These are phyloP conservation scores for Tuber aestivum DNA, from an alignment of 495 filamentous ascomycete species.

Conservation along the genomic window DNA sequence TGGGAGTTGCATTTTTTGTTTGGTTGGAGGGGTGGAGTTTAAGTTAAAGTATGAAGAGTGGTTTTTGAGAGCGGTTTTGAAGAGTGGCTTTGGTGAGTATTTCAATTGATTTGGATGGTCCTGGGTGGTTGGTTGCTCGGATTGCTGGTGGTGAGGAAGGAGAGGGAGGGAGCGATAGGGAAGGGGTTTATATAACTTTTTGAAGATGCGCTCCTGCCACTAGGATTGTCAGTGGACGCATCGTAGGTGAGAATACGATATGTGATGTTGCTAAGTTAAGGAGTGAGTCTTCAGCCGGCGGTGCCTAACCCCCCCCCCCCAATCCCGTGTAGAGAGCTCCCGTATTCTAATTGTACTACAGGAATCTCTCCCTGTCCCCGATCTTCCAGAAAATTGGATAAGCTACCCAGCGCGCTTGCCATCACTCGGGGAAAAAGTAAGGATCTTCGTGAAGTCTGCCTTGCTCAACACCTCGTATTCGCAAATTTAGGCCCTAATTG, in stretches of 20 bases:
- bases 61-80: background rate
- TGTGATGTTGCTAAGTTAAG: background rate
- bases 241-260: background rate
- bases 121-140: background rate
- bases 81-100: background rate
- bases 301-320: background rate
- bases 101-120: background rate
- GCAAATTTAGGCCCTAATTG: background rate
- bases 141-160: background rate
- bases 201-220: background rate
- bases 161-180: background rate
- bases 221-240: background rate
- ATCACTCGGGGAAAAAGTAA: background rate
- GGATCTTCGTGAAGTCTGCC: background rate
- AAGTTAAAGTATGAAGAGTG: background rate
- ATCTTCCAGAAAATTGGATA: background rate
- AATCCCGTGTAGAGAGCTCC: background rate
- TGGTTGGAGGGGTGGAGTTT: background rate
- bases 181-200: background rate
- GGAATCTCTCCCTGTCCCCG: background rate
- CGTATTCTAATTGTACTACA: background rate
- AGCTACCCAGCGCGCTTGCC: background rate
- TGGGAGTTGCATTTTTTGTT: background rate
- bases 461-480: background rate
- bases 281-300: background rate